A percentile compares a stretch with the other conserved stretches of the same genome.
phyloP scores from a whole-genome alignment of 2,329 filamentous ascomycete genomes.

The Exserohilum rostratum region DNA sequence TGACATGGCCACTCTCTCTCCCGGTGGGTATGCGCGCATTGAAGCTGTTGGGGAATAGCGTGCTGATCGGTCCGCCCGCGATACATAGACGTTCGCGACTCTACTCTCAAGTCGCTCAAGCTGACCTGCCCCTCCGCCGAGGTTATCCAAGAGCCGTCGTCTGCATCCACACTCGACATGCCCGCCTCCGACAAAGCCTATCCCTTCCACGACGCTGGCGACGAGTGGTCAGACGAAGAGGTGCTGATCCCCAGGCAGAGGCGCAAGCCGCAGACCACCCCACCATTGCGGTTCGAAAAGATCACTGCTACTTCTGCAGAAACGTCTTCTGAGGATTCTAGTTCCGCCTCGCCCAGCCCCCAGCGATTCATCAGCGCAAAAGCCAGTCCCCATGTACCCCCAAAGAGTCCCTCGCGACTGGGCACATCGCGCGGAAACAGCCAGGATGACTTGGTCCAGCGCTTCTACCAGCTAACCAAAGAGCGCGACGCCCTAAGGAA shows the following conservation, averaged over 20 bases:
- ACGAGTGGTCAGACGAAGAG: constrained; percentile 48
- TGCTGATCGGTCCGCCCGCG: constrained; percentile 30
- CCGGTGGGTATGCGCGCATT: constrained; percentile 24
- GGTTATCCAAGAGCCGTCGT: constrained; percentile 29
- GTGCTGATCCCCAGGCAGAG: constrained; percentile 41
- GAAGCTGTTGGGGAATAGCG: constrained; percentile 13
- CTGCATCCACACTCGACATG: constrained; percentile 23
- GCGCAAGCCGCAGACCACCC: constrained; percentile 38
- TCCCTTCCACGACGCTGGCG: constrained; percentile 40
- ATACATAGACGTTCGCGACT: constrained; percentile 48
- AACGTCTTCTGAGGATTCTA: constrained; percentile 35
- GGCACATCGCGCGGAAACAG: constrained; percentile 39
- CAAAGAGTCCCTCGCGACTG: constrained; percentile 46
- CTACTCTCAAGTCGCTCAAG: constrained; percentile 45
- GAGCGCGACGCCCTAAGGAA: constrained; percentile 47
- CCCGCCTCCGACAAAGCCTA: constrained; percentile 29
- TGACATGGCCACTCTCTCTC: constrained; percentile 37
- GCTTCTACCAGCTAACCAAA: constrained; percentile 48
- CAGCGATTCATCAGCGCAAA: constrained; percentile 25
- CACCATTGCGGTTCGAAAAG: constrained; percentile 32
- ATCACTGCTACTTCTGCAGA: constrained; percentile 28
- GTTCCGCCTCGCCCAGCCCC: constrained; percentile 28
- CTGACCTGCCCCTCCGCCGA: constrained; percentile 47
- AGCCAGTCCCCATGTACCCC: constrained; percentile 38
- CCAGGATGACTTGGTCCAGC: constrained; percentile 46